These are phyloP conservation scores for Penicillium sp. DNA, from an alignment of 2,329 filamentous ascomycete species.

Conservation along the genomic window DNA sequence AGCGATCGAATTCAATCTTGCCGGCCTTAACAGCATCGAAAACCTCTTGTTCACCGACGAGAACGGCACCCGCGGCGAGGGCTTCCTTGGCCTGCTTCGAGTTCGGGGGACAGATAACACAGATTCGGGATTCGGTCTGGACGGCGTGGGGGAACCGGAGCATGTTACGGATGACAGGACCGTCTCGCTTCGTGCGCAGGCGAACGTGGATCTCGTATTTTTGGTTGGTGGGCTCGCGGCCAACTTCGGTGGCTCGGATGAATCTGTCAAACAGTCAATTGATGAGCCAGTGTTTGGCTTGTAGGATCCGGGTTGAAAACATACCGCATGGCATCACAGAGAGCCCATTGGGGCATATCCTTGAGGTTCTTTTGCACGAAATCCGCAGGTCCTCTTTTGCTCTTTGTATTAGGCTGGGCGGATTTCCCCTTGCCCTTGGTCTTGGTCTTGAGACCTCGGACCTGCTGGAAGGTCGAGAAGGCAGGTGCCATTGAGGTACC, in stretches of 20 bases:
- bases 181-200: conserved; percentile 80
- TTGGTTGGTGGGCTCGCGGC: conserved; percentile 67
- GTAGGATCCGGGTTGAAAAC: not conserved
- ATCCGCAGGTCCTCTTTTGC: conserved; percentile 66
- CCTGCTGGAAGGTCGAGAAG: conserved; percentile 35
- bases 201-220: conserved; percentile 92
- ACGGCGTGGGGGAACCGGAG: conserved; percentile 87
- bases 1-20: conserved; percentile 82
- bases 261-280: conserved; percentile 60
- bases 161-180: conserved; percentile 82
- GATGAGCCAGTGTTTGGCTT: not conserved
- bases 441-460: conserved; percentile 40
- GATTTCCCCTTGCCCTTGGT: conserved; percentile 48
- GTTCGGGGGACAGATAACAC: conserved; percentile 84
- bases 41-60: conserved; percentile 82
- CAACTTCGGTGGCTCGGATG: conserved; percentile 89
- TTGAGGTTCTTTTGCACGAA: conserved; percentile 66
- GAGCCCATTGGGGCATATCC: conserved; percentile 70
- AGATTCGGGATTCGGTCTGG: conserved; percentile 83
- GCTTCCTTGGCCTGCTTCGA: conserved; percentile 75
- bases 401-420: conserved; percentile 58
- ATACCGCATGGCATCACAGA: conserved; percentile 89
- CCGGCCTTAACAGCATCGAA: conserved; percentile 78
- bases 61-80: conserved; percentile 72
- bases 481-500: conserved; percentile 34